Conservation (phyloP, 1,284 basidiomycete genomes). For the Afroboletus lepidellus region DNA sequence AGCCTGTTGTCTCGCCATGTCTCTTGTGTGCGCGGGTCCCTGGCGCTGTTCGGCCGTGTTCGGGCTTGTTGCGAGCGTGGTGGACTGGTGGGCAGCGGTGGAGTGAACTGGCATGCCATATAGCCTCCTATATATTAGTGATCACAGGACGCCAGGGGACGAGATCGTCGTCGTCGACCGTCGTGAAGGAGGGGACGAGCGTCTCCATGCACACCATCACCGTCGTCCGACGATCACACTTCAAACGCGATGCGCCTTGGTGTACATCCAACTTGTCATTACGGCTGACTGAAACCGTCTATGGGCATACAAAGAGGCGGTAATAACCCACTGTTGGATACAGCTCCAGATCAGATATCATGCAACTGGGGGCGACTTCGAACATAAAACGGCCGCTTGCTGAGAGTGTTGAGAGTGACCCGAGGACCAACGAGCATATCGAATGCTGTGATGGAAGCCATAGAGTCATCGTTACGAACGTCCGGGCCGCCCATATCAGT, state of each 20-base stretch:
- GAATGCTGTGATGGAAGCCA: constrained; percentile 11
- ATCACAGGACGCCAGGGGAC: not conserved
- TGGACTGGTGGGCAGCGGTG: not conserved
- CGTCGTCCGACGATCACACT: not conserved
- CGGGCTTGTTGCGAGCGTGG: not conserved
- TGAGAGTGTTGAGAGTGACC: constrained; percentile 10
- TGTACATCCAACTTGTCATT: no score
- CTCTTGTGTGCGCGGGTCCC: not conserved
- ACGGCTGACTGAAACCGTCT: not conserved
- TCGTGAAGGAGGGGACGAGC: not conserved
- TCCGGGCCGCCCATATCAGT: constrained; percentile 9
- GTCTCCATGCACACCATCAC: constrained; percentile 10
- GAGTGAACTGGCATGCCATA: not conserved
- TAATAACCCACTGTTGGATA: constrained; percentile 3
- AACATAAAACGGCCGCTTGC: not conserved
- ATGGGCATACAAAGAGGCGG: not conserved
- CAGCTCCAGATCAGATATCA: constrained; percentile 6
- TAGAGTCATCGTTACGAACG: not conserved
- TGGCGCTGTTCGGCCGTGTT: not conserved
- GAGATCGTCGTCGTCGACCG: constrained; percentile 1
- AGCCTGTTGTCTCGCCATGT: not conserved
- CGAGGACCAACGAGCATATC: constrained; percentile 10
- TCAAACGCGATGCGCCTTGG: not conserved
- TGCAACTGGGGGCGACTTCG: not conserved
- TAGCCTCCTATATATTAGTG: not conserved